These are phyloP conservation scores for Botrytis galanthina DNA, from an alignment of 2,329 filamentous ascomycete species.

Conservation along the genomic window DNA sequence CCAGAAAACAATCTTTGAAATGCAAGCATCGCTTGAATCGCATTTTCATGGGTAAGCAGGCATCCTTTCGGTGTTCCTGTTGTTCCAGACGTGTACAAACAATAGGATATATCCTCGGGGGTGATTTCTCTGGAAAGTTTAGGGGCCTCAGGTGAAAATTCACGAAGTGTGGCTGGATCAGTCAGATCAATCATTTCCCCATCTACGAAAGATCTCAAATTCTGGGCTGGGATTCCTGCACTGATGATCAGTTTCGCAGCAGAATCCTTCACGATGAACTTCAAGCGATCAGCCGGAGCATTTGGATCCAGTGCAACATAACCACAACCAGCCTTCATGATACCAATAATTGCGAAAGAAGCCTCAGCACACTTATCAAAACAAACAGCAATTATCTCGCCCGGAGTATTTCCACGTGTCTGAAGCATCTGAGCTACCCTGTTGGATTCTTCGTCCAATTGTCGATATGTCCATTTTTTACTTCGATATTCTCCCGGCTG, in stretches of 20 bases:
- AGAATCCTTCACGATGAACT: constrained; percentile 56
- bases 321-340: constrained; percentile 40
- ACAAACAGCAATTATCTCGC: constrained; percentile 46
- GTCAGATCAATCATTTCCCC: constrained; percentile 31
- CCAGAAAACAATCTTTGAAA: constrained; percentile 75
- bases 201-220: constrained; percentile 38
- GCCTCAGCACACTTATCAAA: constrained; percentile 42
- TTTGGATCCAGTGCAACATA: constrained; percentile 44
- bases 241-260: constrained; percentile 61
- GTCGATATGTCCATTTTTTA: constrained; percentile 68
- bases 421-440: constrained; percentile 65
- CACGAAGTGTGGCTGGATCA: constrained; percentile 27
- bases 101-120: constrained; percentile 37
- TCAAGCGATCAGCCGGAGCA: constrained; percentile 38
- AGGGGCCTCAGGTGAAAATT: constrained; percentile 31
- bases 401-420: constrained; percentile 48
- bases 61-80: constrained; percentile 51
- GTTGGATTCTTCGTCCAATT: constrained; percentile 71
- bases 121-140: constrained; percentile 27
- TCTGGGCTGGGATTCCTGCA: constrained; percentile 45
- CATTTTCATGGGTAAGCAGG: constrained; percentile 83
- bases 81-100: constrained; percentile 41
- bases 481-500: constrained; percentile 46
- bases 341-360: constrained; percentile 40
- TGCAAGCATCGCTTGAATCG: constrained; percentile 83